Evolutionary conservation across 495 filamentous ascomycete species (phyloP).

Genomic region (Sphaerosporella brunnea): DNA sequence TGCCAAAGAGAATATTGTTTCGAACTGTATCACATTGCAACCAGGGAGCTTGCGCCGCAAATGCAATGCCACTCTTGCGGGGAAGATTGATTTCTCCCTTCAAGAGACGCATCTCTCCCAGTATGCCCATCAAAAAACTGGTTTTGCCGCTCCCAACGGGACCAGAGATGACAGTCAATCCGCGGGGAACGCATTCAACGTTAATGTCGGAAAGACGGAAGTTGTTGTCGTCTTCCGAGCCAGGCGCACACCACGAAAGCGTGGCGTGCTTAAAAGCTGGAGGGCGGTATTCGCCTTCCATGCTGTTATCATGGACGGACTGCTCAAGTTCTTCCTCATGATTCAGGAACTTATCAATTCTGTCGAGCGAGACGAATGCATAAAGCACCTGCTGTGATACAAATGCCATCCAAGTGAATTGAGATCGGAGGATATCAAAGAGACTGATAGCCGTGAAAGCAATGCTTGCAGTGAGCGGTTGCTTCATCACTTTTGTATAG

Average conservation of each 20-base stretch:
- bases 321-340: constrained; percentile 19
- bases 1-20: constrained; percentile 42
- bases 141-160: constrained; percentile 47
- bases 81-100: constrained; percentile 35
- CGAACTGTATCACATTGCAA: constrained; percentile 36
- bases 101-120: constrained; percentile 41
- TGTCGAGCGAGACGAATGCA: constrained; percentile 19
- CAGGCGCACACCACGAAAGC: constrained; percentile 20
- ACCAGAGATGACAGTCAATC: constrained; percentile 36
- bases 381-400: constrained; percentile 18
- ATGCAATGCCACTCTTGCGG: constrained; percentile 36
- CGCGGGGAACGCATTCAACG: constrained; percentile 34
- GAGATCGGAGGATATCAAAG: constrained; percentile 20
- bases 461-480: constrained; percentile 21
- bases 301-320: background rate
- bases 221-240: constrained; percentile 24
- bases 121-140: constrained; percentile 41
- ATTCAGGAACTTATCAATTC: constrained; percentile 23
- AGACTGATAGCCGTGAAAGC: constrained; percentile 24
- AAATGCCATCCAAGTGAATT: constrained; percentile 21
- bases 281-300: background rate
- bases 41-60: constrained; percentile 40
- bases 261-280: constrained; percentile 16
- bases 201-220: constrained; percentile 33
- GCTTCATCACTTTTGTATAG: constrained; percentile 21